phyloP scores from a whole-genome alignment of 192 early-diverging fungal genomes.

The Coemansia reversa region DNA sequence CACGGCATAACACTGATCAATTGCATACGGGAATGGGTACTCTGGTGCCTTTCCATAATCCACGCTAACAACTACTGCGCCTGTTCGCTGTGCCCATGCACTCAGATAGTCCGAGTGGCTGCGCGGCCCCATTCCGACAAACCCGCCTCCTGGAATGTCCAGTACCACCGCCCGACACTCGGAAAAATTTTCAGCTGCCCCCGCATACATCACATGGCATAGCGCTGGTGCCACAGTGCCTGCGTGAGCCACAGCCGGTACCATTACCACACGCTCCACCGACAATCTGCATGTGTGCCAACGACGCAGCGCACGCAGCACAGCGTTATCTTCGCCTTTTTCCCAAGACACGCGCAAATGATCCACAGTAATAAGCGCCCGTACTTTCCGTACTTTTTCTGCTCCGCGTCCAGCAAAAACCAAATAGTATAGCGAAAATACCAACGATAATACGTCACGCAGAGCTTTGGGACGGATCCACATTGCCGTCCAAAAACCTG shows the following conservation, averaged over 20 bases:
- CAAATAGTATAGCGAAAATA: slow-evolving; percentile 82
- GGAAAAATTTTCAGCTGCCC: slow-evolving; percentile 33
- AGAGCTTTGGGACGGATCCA: slow-evolving; percentile 68
- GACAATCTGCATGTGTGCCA: slow-evolving; percentile 25
- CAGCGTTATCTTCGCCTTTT: slow-evolving; percentile 61
- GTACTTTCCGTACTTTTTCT: slow-evolving; percentile 79
- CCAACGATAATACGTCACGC: slow-evolving; percentile 70
- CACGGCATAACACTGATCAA: slow-evolving; percentile 90
- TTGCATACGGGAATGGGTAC: slow-evolving; percentile 86
- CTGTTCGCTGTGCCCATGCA: slow-evolving; percentile 72
- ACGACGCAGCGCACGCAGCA: slow-evolving; percentile 17
- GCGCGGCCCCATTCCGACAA: slow-evolving; percentile 84
- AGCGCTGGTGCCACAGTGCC: slow-evolving; percentile 32
- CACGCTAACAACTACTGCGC: slow-evolving; percentile 73
- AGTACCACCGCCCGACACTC: slow-evolving; percentile 54
- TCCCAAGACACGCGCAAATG: slow-evolving; percentile 92
- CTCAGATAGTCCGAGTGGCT: slow-evolving; percentile 86
- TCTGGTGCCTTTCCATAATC: slow-evolving; percentile 97
- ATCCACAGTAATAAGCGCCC: slow-evolving; percentile 75
- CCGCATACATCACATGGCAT: slow-evolving; percentile 62
- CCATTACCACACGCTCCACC: slow-evolving; percentile 9
- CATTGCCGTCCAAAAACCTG: slow-evolving; percentile 92
- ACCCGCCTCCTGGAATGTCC: slow-evolving; percentile 83
- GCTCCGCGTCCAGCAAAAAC: slow-evolving; percentile 80
- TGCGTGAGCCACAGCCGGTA: slow-evolving; percentile 1